Base-by-base conservation (phyloP, 805 yeast genomes). In the Saccharomyces kudriavzevii region DNA sequence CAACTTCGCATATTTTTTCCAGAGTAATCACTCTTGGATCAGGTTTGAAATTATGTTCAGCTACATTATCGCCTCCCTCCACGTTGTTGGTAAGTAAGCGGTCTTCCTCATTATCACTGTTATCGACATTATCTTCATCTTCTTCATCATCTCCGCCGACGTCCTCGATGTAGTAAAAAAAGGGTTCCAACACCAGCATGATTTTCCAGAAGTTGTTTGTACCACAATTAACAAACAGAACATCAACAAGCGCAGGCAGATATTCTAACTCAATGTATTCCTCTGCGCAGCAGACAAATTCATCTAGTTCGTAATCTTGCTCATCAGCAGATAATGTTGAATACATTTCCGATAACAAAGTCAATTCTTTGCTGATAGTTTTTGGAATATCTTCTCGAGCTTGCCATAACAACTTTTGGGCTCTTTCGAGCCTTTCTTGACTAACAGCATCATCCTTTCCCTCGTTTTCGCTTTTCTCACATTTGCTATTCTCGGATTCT, bases 231-330 rank as follows among this genome's bases (percentile, higher is more conserved):
- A 57, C 58, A 45, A 67, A 68, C 9, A 70, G 50, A 20, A 69
- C 67, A 25, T 66, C 63, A 5, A 69, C 63, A 45, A 70, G 56
- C 20, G 65, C 60, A 9, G 73, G 73, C 31, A 69, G 54, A 54
- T 63, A 70, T 50, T 65, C 69, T 13, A 65, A 53, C 56, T 70
- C 72, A 43, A 69, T 69, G 50, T 69, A 70, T 51, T 68, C 70
- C 46, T 70, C 73, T 2, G 73, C 73, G 50, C 70, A 67, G 46
- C 69, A 64, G 3, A 70, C 73, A 60, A 70, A 70, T 51, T 69
- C 70, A 52, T 68, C 72, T 24, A 70, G 49, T 53, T 69, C 67
- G 30, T 63, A 69, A 54, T 70, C 73, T 54, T 70, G 73, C 54
- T 70, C 73, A 52, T 67, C 70, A 3, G 70, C 70, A 17, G 70